Base-by-base conservation (phyloP, 2,329 filamentous ascomycete genomes). In the Phaeosphaeria sp. region DNA sequence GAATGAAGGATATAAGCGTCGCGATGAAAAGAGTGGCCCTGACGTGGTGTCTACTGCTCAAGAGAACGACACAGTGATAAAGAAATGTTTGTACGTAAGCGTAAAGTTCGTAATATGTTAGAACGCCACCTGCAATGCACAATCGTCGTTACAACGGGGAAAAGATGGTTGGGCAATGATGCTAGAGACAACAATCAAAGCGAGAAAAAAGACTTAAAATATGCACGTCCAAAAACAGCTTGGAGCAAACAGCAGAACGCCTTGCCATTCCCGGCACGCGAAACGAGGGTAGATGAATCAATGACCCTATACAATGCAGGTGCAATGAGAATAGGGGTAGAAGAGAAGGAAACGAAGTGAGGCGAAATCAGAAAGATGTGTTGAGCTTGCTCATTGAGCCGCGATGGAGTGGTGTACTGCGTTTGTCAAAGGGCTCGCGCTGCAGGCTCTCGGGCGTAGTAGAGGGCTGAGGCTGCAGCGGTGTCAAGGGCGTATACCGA, bases 401-500 rank as follows among this genome's bases (percentile, higher is more conserved):
- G 9, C 56, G 67, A 17, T 65, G 54, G 13, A 54, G 36, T 33
- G 52, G 46, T 7, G 43, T 17, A 18, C 52, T 46, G 22, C 55
- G 58, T n/a, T 49, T 44, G 17, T 60, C 43, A n/a, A 54, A 51
- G 20, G 54, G 30, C 3, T 60, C 54, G 9, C 43, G 46, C 17
- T 55, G 55, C 39, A 55, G n/a, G 6, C 43, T 60, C 48, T 52
- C 52, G 20, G 36, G 27, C 21, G 10, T 18, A 1, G 50, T 27
- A n/a, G 63, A 51, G 46, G 50, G 55, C 6, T 66, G 64, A 9
- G 60, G 46, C 21, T 58, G 63, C 1, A 59, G 74, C 5, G 57
- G 78, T 11, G 47, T 18, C 22, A 58, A 52, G 30, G 62, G 58
- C 11, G 44, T 50, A 43, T 82, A 82, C 17, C 66, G 67, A 27